Conservation (phyloP, 805 yeast genomes). For the Starmerella geochares region DNA sequence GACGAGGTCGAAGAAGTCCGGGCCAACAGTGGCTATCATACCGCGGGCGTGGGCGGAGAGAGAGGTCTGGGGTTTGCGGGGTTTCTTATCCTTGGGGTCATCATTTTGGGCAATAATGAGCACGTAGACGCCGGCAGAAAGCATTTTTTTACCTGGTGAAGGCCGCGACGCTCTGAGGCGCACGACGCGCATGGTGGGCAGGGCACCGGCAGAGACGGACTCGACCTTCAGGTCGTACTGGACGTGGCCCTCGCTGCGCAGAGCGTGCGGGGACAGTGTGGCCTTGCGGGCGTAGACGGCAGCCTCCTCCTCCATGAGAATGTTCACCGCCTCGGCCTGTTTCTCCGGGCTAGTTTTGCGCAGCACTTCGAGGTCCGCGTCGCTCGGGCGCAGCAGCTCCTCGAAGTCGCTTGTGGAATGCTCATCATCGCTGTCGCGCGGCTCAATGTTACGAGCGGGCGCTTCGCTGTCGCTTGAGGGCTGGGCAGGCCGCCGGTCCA, state of each 20-base stretch:
- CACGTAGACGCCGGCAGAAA: neutral
- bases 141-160: too few relatives aligned
- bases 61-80: too few relatives aligned
- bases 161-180: too few relatives aligned
- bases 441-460: too few relatives aligned
- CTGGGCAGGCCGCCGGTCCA: too few relatives aligned
- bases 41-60: neutral
- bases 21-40: neutral
- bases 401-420: too few relatives aligned
- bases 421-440: too few relatives aligned
- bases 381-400: too few relatives aligned
- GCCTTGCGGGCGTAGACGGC: neutral
- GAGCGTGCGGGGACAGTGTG: neutral
- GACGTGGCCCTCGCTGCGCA: neutral
- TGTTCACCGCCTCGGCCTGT: neutral
- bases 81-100: neutral
- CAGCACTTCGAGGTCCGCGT: neutral
- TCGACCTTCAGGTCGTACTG: neutral
- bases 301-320: neutral
- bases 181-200: neutral
- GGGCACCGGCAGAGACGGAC: neutral
- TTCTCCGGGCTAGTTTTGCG: neutral
- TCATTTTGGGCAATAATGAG: neutral
- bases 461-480: too few relatives aligned
- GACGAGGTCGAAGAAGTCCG: neutral